Evolutionary conservation across 768 basidiomycete genomes (phyloP).

Genomic region (Suillus subaureus): DNA sequence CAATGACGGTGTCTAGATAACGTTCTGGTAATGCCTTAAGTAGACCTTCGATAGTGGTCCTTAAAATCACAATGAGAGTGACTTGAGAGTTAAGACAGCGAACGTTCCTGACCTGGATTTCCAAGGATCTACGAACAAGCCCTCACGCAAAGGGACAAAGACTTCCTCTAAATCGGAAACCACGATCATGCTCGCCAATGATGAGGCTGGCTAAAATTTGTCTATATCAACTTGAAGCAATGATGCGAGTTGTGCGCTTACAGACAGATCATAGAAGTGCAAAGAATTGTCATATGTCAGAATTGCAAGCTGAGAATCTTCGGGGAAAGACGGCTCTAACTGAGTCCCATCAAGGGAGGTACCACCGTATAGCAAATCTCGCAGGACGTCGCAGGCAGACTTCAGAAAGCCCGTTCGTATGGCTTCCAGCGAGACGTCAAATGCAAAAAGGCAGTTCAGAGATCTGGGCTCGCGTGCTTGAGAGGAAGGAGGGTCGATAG

Average conservation of each 20-base stretch:
- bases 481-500: conserved; percentile 47
- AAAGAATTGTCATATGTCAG: conserved; percentile 79
- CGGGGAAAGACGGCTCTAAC: conserved; percentile 54
- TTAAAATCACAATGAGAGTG: conserved; percentile 30
- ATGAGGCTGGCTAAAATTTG: conserved; percentile 40
- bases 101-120: conserved; percentile 61
- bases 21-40: conserved; percentile 66
- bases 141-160: conserved; percentile 74
- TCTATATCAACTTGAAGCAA: conserved; percentile 18
- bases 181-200: conserved; percentile 68
- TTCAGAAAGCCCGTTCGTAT: conserved; percentile 69
- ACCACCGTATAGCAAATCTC: conserved; percentile 65
- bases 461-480: conserved; percentile 59
- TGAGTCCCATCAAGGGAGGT: conserved; percentile 41
- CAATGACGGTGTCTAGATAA: conserved; percentile 49
- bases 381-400: conserved; percentile 64
- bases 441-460: conserved; percentile 79
- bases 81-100: not conserved
- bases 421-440: conserved; percentile 80
- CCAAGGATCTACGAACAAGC: conserved; percentile 75
- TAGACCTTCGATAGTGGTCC: conserved; percentile 64
- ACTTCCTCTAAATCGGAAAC: conserved; percentile 92
- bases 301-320: conserved; percentile 65
- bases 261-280: conserved; percentile 90
- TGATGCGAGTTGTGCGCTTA: conserved; percentile 40